Conservation (phyloP, 106 monocot genomes). For the Iris macrosiphon region DNA sequence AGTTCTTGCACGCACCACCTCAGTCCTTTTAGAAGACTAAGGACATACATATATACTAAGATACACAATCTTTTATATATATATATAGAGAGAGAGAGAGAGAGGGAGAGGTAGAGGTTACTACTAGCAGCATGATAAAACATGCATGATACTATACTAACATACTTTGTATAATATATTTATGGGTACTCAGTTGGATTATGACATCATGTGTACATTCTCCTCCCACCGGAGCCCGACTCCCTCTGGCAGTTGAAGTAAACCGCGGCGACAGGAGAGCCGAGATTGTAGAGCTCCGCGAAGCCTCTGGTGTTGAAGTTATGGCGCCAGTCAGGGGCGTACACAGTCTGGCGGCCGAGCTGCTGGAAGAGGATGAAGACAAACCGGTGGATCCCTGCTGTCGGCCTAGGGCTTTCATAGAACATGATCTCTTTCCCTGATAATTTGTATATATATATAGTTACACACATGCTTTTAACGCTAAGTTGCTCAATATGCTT, state of each 20-base stretch:
- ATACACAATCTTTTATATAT: no score
- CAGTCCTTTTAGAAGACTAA: no score
- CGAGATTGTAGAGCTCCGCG: conserved; percentile 18
- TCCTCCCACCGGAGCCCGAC: conserved; percentile 38
- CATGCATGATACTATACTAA: no score
- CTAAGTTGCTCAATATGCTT: not conserved
- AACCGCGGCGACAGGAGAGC: conserved; percentile 23
- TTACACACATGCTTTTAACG: not conserved
- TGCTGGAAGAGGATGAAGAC: conserved; percentile 65
- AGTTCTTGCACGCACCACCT: no score
- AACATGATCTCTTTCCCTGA: conserved; percentile 51
- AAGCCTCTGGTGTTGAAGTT: conserved; percentile 29
- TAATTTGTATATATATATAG: not conserved
- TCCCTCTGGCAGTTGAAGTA: conserved; percentile 59
- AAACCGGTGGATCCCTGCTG: conserved; percentile 60
- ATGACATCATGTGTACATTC: conserved; percentile 4
- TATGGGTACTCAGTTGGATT: no score
- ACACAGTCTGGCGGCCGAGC: conserved; percentile 62
- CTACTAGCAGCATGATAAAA: no score
- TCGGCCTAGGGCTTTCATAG: conserved; percentile 64
- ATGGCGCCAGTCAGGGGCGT: conserved; percentile 43
- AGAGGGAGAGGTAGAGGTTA: no score
- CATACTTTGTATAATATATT: no score
- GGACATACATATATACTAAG: no score
- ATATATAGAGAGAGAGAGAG: no score